phyloP scores from a whole-genome alignment of 169 alveolate species.

The Eimeria falciformis region DNA sequence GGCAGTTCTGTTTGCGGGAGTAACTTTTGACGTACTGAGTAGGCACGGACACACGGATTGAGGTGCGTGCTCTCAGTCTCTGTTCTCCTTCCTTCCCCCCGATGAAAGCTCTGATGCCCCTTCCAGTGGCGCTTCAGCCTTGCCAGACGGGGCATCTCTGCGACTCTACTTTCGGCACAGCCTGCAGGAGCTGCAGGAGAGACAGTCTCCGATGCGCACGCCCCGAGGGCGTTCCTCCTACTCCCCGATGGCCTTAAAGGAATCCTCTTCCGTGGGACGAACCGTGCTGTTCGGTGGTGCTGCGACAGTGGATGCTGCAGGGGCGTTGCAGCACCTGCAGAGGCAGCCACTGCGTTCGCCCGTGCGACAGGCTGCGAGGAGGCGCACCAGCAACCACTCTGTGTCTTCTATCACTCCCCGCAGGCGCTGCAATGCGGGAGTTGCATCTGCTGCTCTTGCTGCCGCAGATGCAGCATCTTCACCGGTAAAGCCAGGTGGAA shows the following conservation, averaged over 20 bases:
- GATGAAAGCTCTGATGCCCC: slow-evolving; percentile 18
- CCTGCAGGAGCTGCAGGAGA: slow-evolving; percentile 64
- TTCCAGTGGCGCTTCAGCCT: slow-evolving; percentile 4
- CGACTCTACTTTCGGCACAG: slow-evolving; percentile 68
- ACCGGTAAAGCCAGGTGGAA: slow-evolving; percentile 47
- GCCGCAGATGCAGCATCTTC: slow-evolving; percentile 68
- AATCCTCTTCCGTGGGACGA: slow-evolving; percentile 39
- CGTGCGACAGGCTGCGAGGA: slow-evolving; percentile 52
- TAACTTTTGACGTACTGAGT: too few relatives aligned
- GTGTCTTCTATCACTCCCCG: slow-evolving; percentile 49
- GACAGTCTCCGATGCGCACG: slow-evolving; percentile 64
- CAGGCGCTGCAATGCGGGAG: slow-evolving; percentile 32
- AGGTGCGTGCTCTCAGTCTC: slow-evolving; percentile 31
- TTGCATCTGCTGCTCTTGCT: slow-evolving; percentile 43
- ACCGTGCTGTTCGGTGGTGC: slow-evolving; percentile 8
- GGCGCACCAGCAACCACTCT: slow-evolving; percentile 49
- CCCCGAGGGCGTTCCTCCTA: slow-evolving; percentile 42
- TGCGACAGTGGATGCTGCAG: not conserved
- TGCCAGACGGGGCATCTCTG: slow-evolving; percentile 56
- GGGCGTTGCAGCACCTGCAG: not conserved
- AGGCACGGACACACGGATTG: not conserved
- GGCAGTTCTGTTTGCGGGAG: too few relatives aligned
- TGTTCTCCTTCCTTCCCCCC: slow-evolving; percentile 70
- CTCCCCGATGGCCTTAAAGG: slow-evolving; percentile 51
- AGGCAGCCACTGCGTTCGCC: slow-evolving; percentile 27